A percentile compares a stretch with the other conserved stretches of the same genome.
These are phyloP conservation scores for Colletotrichum filicis DNA, from an alignment of 2,329 filamentous ascomycete genomes.

Conservation along the genomic window DNA sequence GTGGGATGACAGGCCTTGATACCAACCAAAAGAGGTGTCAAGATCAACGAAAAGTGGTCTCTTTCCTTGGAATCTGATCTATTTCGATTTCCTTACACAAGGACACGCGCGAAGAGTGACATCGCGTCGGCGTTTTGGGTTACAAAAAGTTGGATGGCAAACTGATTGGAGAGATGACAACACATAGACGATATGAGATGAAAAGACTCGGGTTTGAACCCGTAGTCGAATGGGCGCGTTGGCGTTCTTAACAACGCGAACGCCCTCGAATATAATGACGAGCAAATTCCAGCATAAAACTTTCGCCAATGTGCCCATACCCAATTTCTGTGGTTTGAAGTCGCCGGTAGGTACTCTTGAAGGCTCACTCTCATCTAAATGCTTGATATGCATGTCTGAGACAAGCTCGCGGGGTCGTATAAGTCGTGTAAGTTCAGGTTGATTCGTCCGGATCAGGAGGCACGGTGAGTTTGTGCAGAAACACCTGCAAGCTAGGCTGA, in stretches of 20 bases:
- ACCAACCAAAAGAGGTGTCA: background rate
- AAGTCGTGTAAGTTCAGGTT: background rate
- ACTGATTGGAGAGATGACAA: constrained; percentile 19
- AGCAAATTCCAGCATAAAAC: background rate
- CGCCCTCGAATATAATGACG: background rate
- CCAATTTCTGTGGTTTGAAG: background rate
- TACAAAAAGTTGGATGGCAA: constrained; percentile 25
- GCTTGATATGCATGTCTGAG: background rate
- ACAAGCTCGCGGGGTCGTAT: background rate
- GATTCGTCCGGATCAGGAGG: background rate
- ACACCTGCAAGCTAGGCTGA: background rate
- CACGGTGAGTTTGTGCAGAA: background rate
- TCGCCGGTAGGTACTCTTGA: background rate
- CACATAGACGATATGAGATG: constrained; percentile 19
- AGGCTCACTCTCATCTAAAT: background rate
- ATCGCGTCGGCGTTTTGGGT: constrained; percentile 29
- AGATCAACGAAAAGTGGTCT: background rate
- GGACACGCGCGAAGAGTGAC: constrained; percentile 9
- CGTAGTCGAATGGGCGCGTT: background rate
- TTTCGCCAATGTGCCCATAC: background rate
- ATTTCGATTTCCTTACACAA: constrained; percentile 13
- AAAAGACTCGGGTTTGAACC: background rate
- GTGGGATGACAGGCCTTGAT: background rate
- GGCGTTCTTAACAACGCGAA: constrained; percentile 10
- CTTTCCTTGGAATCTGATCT: background rate